Evolutionary conservation across 2,329 filamentous ascomycete genomes (phyloP), one percentile per base, ranked within the genome.

Genomic region (Metarhizium rileyi): DNA sequence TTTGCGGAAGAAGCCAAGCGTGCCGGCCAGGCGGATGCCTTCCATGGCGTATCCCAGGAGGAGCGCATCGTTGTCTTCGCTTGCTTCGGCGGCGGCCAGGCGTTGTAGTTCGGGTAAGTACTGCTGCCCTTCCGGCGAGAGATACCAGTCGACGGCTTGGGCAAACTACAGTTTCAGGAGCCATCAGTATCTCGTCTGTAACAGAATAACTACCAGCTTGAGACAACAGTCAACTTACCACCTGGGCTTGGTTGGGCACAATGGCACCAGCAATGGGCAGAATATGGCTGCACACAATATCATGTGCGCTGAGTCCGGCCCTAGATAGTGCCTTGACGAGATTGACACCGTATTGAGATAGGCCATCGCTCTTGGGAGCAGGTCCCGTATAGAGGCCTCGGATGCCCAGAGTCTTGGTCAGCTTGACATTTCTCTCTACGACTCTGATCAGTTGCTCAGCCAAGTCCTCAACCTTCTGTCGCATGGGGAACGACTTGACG

Each of bases 21-120:
- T 78, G 10, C 81, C 80, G 4, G 81, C 79, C 48, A 90, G 71
- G 36, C 86, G 81, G 49, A 86, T 75, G 16, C 81, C 86, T 64
- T 88, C 88, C 70, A 85, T 74, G 41, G 78, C 80, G 60, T 87
- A 90, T 36, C 81, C 83, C 1, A 85, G 72, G 2, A 91, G 72
- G 30, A 78, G 68, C 1, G 80, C 73, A 54, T 89, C 83, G 0
- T 74, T 76, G 54, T 82, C 77, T 12, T 77, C 73, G 1, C 70
- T 69, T 0, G 75, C 70, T 4, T 80, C 71, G 36, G 75, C 61
- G 30, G 73, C 68, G 26, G 87, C 79, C 16, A 86, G 69, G 18
- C 69, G 68, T 56, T 83, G 75, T 49, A 90, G 74, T 41, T 81
- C 77, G 0, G 77, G 70, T 1, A 86, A 64, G 58, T 88, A 71